Evolutionary conservation across 768 basidiomycete genomes (phyloP).

Genomic region (Pholiota microspora): DNA sequence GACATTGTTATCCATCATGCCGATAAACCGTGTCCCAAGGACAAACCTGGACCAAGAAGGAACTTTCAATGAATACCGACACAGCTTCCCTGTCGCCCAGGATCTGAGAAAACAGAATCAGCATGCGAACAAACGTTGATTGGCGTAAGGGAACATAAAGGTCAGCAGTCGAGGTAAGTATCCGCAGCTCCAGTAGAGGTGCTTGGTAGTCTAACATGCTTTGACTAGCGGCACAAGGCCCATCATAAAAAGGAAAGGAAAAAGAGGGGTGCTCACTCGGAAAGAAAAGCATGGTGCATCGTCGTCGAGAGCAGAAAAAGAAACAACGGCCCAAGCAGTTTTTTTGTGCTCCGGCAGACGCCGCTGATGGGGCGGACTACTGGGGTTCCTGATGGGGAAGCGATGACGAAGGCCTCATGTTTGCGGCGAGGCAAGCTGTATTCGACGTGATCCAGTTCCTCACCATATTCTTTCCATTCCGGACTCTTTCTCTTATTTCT

Average conservation of each 20-base stretch:
- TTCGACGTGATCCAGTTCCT: constrained; percentile 26
- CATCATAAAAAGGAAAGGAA: constrained; percentile 29
- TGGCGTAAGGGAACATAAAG: constrained; percentile 3
- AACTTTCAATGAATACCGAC: constrained; percentile 1
- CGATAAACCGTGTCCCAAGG: neutral
- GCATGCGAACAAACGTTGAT: constrained; percentile 9
- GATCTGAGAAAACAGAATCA: constrained; percentile 17
- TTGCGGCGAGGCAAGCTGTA: constrained; percentile 35
- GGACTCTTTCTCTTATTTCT: constrained; percentile 23
- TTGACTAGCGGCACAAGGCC: constrained; percentile 37
- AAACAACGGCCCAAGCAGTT: constrained; percentile 8
- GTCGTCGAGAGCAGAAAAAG: constrained; percentile 7
- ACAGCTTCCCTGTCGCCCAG: neutral
- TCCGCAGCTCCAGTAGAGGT: constrained; percentile 40
- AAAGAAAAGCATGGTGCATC: neutral
- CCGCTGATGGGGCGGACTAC: constrained; percentile 12
- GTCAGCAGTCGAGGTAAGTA: constrained; percentile 32
- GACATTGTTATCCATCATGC: neutral
- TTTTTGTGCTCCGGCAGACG: constrained; percentile 13
- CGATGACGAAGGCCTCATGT: constrained; percentile 35
- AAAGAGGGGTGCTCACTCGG: constrained; percentile 18
- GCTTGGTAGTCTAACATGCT: constrained; percentile 56
- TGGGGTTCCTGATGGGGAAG: constrained; percentile 12
- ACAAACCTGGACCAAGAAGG: constrained; percentile 8
- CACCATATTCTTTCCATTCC: constrained; percentile 23